Conservation (phyloP, 768 basidiomycete species). For the Kwoniella bestiolae region DNA sequence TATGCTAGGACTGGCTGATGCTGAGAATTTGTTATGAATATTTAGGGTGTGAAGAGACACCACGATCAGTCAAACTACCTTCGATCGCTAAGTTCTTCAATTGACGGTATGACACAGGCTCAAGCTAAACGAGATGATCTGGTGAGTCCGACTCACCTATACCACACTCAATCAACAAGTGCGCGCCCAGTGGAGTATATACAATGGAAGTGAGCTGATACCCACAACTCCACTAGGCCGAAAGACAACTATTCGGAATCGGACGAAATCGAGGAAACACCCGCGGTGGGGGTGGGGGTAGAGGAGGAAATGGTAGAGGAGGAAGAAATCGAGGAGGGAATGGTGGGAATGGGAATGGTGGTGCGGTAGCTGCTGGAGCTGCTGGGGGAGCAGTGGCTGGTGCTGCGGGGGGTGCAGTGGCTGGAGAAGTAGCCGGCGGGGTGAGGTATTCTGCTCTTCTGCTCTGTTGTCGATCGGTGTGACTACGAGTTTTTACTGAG, state of each 20-base stretch:
- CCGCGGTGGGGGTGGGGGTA: background rate
- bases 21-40: background rate
- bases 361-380: background rate
- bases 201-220: too few species aligned
- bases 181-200: too few species aligned
- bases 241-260: constrained; percentile 4
- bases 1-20: background rate
- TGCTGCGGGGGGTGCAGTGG: background rate
- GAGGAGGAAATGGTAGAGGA: constrained; percentile 2
- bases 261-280: background rate
- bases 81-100: background rate
- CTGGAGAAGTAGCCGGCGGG: background rate
- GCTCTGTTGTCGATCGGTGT: too few species aligned
- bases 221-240: background rate
- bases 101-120: too few species aligned
- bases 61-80: background rate
- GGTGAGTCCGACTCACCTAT: too few species aligned
- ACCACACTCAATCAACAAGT: too few species aligned
- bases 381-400: background rate
- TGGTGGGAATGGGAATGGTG: constrained; percentile 1
- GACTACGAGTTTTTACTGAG: too few species aligned
- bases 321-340: background rate
- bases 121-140: background rate
- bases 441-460: background rate
- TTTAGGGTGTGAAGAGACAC: constrained; percentile 5